Evolutionary conservation across 768 basidiomycete species (phyloP).

Genomic region (Pleurotus cornucopiae): DNA sequence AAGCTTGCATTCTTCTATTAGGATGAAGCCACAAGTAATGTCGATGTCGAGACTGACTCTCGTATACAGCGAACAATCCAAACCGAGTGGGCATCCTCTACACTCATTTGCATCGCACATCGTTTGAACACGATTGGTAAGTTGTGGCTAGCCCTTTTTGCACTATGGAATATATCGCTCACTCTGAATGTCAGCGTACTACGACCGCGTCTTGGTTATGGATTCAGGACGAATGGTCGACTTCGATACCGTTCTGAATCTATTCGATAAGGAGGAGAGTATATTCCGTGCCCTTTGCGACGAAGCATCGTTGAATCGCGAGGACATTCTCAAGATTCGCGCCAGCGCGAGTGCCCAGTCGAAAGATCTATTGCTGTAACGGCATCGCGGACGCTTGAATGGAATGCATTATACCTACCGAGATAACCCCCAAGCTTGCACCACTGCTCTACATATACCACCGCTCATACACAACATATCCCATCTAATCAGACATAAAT

Average conservation of each 20-base stretch:
- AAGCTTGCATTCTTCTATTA: neutral
- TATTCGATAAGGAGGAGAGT: constrained; percentile 55
- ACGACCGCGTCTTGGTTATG: constrained; percentile 71
- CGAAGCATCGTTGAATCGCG: constrained; percentile 51
- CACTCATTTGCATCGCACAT: constrained; percentile 53
- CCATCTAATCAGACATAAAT: too few species aligned
- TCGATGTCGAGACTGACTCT: constrained; percentile 59
- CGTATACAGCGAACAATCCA: constrained; percentile 61
- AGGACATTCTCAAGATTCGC: constrained; percentile 49
- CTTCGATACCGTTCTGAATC: constrained; percentile 65
- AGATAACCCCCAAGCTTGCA: too few species aligned
- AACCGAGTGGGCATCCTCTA: constrained; percentile 49
- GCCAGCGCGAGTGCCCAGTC: neutral
- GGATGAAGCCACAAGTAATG: constrained; percentile 14
- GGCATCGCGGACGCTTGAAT: too few species aligned
- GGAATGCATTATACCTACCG: too few species aligned
- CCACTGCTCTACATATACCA: too few species aligned
- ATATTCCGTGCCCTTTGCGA: constrained; percentile 69
- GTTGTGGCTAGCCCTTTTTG: constrained; percentile 11
- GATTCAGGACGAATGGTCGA: constrained; percentile 63
- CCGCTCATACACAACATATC: too few species aligned
- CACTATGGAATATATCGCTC: neutral
- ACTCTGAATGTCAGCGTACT: constrained; percentile 38
- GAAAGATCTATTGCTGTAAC: too few species aligned
- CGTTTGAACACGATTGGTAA: constrained; percentile 55